Base-by-base conservation (phyloP, 345 rosid genomes). In the Syzygium aqueum region DNA sequence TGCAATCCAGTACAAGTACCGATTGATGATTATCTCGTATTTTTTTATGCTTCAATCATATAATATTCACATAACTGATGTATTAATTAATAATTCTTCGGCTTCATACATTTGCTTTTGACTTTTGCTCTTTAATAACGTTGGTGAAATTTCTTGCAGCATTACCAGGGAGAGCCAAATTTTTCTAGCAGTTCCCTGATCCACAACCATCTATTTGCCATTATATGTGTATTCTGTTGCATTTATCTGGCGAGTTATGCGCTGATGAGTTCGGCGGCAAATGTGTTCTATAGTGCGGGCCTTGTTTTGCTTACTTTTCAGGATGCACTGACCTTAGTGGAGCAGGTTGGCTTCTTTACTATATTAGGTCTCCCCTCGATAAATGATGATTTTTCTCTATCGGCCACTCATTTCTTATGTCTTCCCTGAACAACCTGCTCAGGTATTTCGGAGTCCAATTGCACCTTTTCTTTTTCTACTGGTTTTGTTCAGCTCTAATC, bases 301-400 rank as follows among this genome's bases (percentile, higher is more conserved):
- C 95, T 93, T 89, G 94, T 93, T 84, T 89, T 95, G 91, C 91
- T 95, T 91, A 98, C 98, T 85, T 96, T 96, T 90, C 95, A 96
- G 54, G 99, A 98, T 92, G 98, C 95, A 8, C 88, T 96, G 93
- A 95, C 98, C 85, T 93, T 96, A 37, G 90, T 95, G 94, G 99
- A 98, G 86, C 99, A 94, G 99, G 99, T 96, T 85, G 33, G 84
- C 85, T 85, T 63, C 77, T 63, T 87, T 86, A 85, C 65, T 78
- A 77, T 67, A 33, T 84, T 37, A 33, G 57, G 67, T 84, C 87
- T 80, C 46, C 88, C 84, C 51, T 67, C 84, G 88, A 40, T 85
- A 37, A 73, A 49, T 73, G 19, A 37, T 37, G 82, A 19, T 59
- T 88, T 63, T 73, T 25, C 53, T 23, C 46, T 37, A 77, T 28